Conservation (phyloP, 169 alveolate genomes). For the Cryptosporidium xiaoi region DNA sequence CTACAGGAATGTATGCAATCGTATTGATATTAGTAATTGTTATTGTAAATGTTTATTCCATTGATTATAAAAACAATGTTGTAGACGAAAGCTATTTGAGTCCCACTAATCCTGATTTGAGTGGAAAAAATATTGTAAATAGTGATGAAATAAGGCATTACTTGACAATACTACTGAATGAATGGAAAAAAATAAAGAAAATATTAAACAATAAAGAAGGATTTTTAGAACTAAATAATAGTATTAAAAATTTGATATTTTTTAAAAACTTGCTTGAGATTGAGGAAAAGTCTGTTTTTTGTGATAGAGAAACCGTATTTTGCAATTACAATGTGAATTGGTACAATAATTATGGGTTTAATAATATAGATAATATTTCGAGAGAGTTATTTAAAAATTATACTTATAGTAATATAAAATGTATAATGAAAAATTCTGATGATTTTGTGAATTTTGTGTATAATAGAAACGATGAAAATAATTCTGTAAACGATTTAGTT, state of each 20-base stretch:
- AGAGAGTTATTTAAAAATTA: neutral
- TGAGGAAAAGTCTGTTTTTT: neutral
- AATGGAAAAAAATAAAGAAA: neutral
- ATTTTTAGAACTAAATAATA: neutral
- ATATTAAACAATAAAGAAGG: neutral
- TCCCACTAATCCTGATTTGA: neutral
- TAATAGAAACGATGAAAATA: too few relatives aligned
- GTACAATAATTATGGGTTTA: neutral
- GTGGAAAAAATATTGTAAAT: neutral
- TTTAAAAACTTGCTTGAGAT: neutral
- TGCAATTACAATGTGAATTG: neutral
- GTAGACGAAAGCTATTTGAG: neutral
- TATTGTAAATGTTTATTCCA: neutral
- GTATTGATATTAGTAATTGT: neutral
- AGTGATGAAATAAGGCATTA: neutral
- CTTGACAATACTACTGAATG: neutral
- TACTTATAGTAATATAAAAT: too few relatives aligned
- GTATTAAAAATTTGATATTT: neutral
- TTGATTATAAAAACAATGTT: neutral
- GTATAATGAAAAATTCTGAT: too few relatives aligned
- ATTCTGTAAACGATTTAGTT: too few relatives aligned
- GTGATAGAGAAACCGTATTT: neutral
- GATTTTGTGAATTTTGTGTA: too few relatives aligned
- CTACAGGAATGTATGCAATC: conserved; percentile 58
- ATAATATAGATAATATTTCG: neutral